phyloP scores from a whole-genome alignment of 768 basidiomycete species.

The Phlebiopsis gigantea region DNA sequence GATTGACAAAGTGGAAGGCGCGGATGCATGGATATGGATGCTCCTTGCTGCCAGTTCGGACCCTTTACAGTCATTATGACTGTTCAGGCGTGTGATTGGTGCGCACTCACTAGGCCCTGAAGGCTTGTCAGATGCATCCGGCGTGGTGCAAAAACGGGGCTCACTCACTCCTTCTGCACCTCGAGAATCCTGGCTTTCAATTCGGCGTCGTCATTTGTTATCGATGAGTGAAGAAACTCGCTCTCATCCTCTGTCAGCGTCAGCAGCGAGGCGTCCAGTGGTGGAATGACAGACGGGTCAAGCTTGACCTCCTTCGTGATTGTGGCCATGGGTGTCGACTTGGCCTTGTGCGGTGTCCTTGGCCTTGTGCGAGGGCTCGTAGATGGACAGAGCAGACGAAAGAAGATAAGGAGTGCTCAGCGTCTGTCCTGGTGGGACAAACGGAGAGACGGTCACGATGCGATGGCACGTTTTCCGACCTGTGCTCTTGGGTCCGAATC shows the following conservation, averaged over 20 bases:
- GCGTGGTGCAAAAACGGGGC: neutral
- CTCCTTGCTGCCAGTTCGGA: slow-evolving; percentile 14
- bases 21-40: slow-evolving; percentile 30
- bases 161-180: slow-evolving; percentile 23
- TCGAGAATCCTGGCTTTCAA: slow-evolving; percentile 20
- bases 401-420: no score
- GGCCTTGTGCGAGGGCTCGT: no score
- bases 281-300: slow-evolving; percentile 12
- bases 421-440: no score
- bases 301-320: slow-evolving; percentile 11
- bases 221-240: slow-evolving; percentile 20
- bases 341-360: no score
- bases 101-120: slow-evolving; percentile 26
- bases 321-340: neutral
- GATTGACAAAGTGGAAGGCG: slow-evolving; percentile 26
- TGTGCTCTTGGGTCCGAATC: no score
- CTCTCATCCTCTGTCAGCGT: slow-evolving; percentile 15
- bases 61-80: neutral
- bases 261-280: slow-evolving; percentile 21
- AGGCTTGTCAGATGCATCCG: neutral
- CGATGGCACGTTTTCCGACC: no score
- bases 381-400: no score
- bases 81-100: neutral
- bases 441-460: no score
- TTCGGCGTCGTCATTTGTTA: slow-evolving; percentile 20